Evolutionary conservation across 805 yeast species (phyloP), one percentile per base, ranked within the genome.

Genomic region (Clavispora fructus): DNA sequence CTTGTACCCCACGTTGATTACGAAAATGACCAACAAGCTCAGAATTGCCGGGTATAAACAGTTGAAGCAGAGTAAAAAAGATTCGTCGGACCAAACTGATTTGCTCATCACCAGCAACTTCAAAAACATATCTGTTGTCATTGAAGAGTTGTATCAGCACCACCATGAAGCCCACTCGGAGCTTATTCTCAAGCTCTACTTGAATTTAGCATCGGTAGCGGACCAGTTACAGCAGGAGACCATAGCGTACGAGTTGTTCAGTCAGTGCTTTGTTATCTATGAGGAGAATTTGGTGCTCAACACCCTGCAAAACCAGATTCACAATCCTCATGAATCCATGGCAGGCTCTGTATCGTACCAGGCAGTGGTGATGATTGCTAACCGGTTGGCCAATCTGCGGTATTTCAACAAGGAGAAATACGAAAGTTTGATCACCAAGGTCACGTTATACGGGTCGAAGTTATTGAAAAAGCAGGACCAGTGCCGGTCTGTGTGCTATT

Each of bases 401-500:
- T 69, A 70, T 45, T 67, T 79, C 60, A 71, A 73, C 40, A 67
- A 73, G 40, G 95, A 86, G 29, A 87, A 81, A 62, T 92, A 87
- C 64, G 94, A 89, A 55, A 78, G 81, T 4, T 71, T 92, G 54
- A 89, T 91, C 42, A 86, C 95, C 13, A 85, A 90, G 62, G 77
- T 91, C 40, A 89, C 97, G 1, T 68, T 91, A 41, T 88, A 89
- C 58, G 95, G 96, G 6, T 87, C 96, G 12, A 88, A 87, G 63
- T 73, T 94, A 42, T 73, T 92, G 58, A 89, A 87, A 63, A 92
- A 92, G 63, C 90, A 94, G 31, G 98, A 92, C 59, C 99, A 94
- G 64, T 91, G 97, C 63, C 79, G 97, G 13, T 83, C 96, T 0
- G 95, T 90, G 6, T 88, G 86, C 61, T 66, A 80, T 43, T 91